phyloP scores from a whole-genome alignment of 768 basidiomycete genomes.

The Lactarius vividus region DNA sequence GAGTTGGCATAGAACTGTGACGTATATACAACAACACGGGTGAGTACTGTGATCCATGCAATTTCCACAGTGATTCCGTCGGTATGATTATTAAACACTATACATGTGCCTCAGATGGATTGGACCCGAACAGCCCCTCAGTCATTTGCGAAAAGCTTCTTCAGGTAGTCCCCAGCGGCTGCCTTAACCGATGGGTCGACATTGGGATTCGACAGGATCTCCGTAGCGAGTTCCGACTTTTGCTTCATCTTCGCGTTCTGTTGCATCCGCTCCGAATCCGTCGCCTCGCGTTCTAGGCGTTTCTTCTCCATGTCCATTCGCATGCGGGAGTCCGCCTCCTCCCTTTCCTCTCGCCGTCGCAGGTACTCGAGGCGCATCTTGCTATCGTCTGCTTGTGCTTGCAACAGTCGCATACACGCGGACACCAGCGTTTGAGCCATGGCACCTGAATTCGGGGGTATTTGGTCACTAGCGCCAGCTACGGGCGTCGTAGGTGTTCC shows the following conservation, averaged over 20 bases:
- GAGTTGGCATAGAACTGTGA: slow-evolving; percentile 5
- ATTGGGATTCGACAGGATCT: slow-evolving; percentile 56
- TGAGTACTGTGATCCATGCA: slow-evolving; percentile 8
- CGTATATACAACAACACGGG: slow-evolving; percentile 8
- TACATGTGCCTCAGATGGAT: background rate
- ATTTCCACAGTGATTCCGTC: slow-evolving; percentile 18
- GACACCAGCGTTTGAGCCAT: slow-evolving; percentile 57
- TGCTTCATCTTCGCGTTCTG: slow-evolving; percentile 53
- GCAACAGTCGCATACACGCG: slow-evolving; percentile 57
- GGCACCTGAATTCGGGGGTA: slow-evolving; percentile 45
- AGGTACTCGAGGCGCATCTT: slow-evolving; percentile 70
- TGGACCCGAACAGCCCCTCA: slow-evolving; percentile 22
- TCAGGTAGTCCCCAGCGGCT: slow-evolving; percentile 69
- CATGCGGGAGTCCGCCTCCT: slow-evolving; percentile 53
- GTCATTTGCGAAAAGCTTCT: slow-evolving; percentile 55
- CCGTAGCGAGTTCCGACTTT: slow-evolving; percentile 65
- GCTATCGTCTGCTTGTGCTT: slow-evolving; percentile 64
- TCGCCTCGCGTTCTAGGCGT: slow-evolving; percentile 54
- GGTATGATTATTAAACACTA: slow-evolving; percentile 3
- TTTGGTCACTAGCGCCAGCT: slow-evolving; percentile 36
- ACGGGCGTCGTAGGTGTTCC: slow-evolving; percentile 20
- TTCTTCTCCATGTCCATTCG: slow-evolving; percentile 53
- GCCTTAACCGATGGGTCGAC: slow-evolving; percentile 61
- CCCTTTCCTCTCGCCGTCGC: slow-evolving; percentile 65
- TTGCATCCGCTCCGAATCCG: slow-evolving; percentile 53